phyloP scores from a whole-genome alignment of 139 green algal species.

The Auxenochlorella protothecoides region DNA sequence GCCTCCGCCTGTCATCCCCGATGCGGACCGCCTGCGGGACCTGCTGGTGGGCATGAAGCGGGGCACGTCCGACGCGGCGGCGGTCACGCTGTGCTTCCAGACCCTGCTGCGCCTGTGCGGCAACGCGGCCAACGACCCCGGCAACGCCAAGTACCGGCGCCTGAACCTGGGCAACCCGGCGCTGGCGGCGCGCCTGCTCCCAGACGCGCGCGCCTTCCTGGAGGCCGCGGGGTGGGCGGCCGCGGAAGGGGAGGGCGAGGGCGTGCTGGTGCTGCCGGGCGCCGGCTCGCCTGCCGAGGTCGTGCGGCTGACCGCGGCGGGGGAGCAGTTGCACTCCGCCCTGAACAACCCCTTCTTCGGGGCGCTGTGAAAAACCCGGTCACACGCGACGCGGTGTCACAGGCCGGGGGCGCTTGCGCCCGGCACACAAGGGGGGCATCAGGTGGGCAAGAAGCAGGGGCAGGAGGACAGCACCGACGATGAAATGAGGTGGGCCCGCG shows the following conservation, averaged over 20 bases:
- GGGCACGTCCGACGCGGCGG: conserved; percentile 35
- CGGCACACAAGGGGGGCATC: no score
- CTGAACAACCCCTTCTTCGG: conserved; percentile 93
- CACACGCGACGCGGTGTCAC: no score
- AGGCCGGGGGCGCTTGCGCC: no score
- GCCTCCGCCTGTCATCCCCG: background rate
- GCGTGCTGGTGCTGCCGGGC: conserved; percentile 10
- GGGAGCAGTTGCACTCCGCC: conserved; percentile 57
- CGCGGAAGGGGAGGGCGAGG: conserved; percentile 1
- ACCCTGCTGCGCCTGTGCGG: conserved; percentile 72
- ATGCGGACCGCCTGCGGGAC: conserved; percentile 26
- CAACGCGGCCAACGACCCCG: conserved; percentile 57
- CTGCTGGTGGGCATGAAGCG: conserved; percentile 82
- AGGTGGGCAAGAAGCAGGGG: no score
- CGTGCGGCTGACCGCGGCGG: conserved; percentile 57
- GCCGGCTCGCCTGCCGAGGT: conserved; percentile 7
- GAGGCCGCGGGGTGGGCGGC: conserved; percentile 51
- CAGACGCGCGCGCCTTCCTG: conserved; percentile 63
- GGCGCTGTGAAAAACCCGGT: conserved; percentile 36
- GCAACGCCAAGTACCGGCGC: conserved; percentile 80
- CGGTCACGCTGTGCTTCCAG: conserved; percentile 55
- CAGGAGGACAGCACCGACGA: no score
- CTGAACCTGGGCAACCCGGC: conserved; percentile 76
- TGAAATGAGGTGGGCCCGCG: no score
- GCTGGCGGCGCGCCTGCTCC: conserved; percentile 69